phyloP scores from a whole-genome alignment of 2,329 filamentous ascomycete species.

The Neophaeococcomyces mojaviensis region DNA sequence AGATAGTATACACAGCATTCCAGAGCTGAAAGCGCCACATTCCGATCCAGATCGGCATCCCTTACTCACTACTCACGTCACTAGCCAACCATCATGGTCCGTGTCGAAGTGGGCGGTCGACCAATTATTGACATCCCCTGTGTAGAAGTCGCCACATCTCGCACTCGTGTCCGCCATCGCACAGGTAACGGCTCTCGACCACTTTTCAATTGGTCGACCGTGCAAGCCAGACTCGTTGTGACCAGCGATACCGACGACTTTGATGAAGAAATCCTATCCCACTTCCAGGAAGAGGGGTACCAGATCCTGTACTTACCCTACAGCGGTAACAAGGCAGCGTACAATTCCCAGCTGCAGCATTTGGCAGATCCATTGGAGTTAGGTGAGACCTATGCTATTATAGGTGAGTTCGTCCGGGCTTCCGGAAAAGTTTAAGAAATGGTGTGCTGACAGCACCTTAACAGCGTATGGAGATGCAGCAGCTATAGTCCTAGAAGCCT shows the following conservation, averaged over 20 bases:
- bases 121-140: constrained; percentile 17
- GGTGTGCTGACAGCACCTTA: too few relatives aligned
- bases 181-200: background rate
- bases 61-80: too few relatives aligned
- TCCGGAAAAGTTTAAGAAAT: too few relatives aligned
- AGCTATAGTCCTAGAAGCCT: constrained; percentile 51
- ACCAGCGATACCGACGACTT: constrained; percentile 30
- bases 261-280: constrained; percentile 45
- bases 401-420: constrained; percentile 41
- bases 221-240: constrained; percentile 17
- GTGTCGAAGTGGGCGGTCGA: constrained; percentile 13
- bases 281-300: constrained; percentile 56
- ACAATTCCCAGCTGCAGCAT: constrained; percentile 43
- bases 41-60: too few relatives aligned
- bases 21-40: too few relatives aligned
- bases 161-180: constrained; percentile 2
- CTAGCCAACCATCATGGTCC: constrained; percentile 1
- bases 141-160: background rate
- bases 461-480: constrained; percentile 57
- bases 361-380: constrained; percentile 49
- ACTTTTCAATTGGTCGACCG: constrained; percentile 14
- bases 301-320: constrained; percentile 50
- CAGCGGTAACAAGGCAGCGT: constrained; percentile 44
- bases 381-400: constrained; percentile 54
- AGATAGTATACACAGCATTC: too few relatives aligned